These are phyloP conservation scores for Trichaptum fuscoviolaceum DNA, from an alignment of 768 basidiomycete species.

Conservation along the genomic window DNA sequence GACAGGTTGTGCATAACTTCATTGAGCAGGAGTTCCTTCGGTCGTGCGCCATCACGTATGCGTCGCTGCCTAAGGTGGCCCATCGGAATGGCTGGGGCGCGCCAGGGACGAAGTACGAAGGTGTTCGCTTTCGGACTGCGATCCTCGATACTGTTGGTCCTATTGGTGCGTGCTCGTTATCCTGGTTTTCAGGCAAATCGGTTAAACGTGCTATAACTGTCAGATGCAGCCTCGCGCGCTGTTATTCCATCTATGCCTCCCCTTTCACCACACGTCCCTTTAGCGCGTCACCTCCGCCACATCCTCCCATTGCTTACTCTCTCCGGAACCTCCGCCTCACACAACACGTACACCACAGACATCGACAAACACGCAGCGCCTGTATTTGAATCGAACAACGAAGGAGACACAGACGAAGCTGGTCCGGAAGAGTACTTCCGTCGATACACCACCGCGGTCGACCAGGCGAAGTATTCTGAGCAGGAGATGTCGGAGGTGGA, in stretches of 20 bases:
- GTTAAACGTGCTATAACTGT: too few species aligned
- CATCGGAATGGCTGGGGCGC: conserved; percentile 72
- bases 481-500: conserved; percentile 63
- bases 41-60: conserved; percentile 63
- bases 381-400: conserved; percentile 35
- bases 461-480: conserved; percentile 58
- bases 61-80: conserved; percentile 62
- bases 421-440: conserved; percentile 26
- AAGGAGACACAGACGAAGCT: neutral
- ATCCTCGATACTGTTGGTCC: conserved; percentile 65
- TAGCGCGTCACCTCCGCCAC: conserved; percentile 79
- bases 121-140: conserved; percentile 56
- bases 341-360: too few species aligned
- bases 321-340: too few species aligned
- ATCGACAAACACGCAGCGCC: conserved; percentile 7
- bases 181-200: too few species aligned
- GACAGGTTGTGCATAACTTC: conserved; percentile 59
- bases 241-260: conserved; percentile 70
- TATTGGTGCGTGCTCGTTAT: conserved; percentile 47
- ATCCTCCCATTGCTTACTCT: conserved; percentile 49
- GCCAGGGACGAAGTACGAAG: conserved; percentile 61
- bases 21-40: conserved; percentile 72
- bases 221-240: conserved; percentile 64
- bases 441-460: conserved; percentile 67
- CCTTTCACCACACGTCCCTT: conserved; percentile 66